These are phyloP conservation scores for Pyrenopolyporus hunteri DNA, from an alignment of 495 filamentous ascomycete genomes.

Conservation along the genomic window DNA sequence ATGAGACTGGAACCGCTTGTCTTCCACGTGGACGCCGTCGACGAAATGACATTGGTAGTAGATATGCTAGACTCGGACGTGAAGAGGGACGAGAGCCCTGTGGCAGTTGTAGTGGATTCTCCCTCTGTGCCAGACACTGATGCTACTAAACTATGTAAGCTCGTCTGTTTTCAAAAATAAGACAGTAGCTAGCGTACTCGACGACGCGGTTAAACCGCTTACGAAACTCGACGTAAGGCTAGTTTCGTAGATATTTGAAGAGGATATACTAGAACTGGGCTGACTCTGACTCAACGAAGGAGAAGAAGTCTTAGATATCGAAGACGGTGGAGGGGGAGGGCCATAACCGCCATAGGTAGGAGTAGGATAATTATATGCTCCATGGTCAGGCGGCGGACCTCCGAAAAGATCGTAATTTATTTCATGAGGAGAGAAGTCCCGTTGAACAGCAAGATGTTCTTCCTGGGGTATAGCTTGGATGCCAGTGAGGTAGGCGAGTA, in stretches of 20 bases:
- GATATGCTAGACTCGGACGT: conserved; percentile 4
- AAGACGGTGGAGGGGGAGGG: conserved; percentile 42
- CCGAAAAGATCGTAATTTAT: conserved; percentile 39
- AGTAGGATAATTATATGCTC: conserved; percentile 47
- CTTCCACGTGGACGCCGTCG: conserved; percentile 4
- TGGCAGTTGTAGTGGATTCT: conserved; percentile 16
- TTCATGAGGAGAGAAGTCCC: conserved; percentile 5
- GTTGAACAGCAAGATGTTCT: conserved; percentile 38
- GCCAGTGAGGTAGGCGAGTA: conserved; percentile 42
- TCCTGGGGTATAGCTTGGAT: conserved; percentile 38
- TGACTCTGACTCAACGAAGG: conserved; percentile 12
- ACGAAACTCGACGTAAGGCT: conserved; percentile 3
- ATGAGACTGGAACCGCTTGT: conserved; percentile 3
- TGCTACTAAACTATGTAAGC: conserved; percentile 17
- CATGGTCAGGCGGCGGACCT: conserved; percentile 34
- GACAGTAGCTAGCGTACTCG: conserved; percentile 9
- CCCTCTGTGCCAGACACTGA: conserved; percentile 1
- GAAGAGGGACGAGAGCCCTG: conserved; percentile 1
- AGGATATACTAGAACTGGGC: conserved; percentile 1
- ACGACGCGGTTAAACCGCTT: neutral
- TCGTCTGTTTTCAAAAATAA: neutral
- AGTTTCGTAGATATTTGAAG: neutral
- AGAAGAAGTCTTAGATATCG: conserved; percentile 27
- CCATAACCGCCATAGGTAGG: conserved; percentile 52
- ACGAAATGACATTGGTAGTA: conserved; percentile 5